Evolutionary conservation across 352 stramenopile species (phyloP), one percentile per base, ranked within the genome.

Genomic region (Globisporangium ultimum): DNA sequence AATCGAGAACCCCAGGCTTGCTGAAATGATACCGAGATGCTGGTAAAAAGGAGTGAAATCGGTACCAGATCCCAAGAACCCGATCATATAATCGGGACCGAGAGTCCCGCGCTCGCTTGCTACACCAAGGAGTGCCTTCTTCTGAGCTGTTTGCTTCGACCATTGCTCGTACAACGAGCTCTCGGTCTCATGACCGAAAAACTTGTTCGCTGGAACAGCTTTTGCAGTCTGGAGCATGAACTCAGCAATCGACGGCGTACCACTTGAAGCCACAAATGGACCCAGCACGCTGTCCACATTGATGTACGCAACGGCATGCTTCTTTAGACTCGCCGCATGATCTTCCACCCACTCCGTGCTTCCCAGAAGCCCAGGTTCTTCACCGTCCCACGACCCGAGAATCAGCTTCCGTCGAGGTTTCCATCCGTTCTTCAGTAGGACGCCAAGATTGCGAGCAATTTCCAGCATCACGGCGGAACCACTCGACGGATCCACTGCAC

Each of bases 271-370:
- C 17, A 91, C 67, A 4, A 72, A 48, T 15, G 76, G 55, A 2
- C 89, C 89, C 0, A 80, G 72, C 6, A 94, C 82, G 13, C 63
- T 68, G 58, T 96, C 89, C 0, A 94, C 83, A 61, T 97, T 97
- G 28, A 97, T 72, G 65, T 96, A 96, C 13, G 79, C 81, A 1
- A 89, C 71, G 1, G 80, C 80, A 13, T 92, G 60, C 36, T 78
- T 55, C 21, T 84, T 70, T 40, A 91, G 61, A 20, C 61, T 34
- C 5, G 80, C 47, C 17, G 66, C 71, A 53, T 91, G 68, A 21
- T 89, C 70, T 59, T 97, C 88, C 2, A 70, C 87, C 56, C 74
- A 97, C 48, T 89, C 89, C 0, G 89, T 96, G 49, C 75, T 92
- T 10, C 89, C 89, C 3, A 97, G 45, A 32, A 97, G 61, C 6